These are phyloP conservation scores for Suillus luteus DNA, from an alignment of 768 basidiomycete genomes.

Conservation along the genomic window DNA sequence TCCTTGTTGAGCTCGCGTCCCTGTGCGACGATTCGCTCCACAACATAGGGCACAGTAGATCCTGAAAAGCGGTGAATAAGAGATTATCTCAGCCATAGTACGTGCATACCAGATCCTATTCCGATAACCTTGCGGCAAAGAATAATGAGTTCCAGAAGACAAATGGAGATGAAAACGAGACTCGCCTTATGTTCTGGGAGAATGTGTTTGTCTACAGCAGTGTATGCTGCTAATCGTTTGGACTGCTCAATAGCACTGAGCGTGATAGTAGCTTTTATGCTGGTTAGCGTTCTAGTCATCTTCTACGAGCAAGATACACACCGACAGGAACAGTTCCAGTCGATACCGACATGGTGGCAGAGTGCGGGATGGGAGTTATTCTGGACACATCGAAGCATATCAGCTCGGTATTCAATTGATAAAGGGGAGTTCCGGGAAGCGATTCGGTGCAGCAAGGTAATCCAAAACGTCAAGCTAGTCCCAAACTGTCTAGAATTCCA, in stretches of 20 bases:
- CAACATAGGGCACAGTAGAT: slow-evolving; percentile 95
- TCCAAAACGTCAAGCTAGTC: slow-evolving; percentile 7
- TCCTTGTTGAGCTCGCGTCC: slow-evolving; percentile 72
- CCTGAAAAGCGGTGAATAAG: slow-evolving; percentile 43
- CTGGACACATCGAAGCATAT: slow-evolving; percentile 15
- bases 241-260: slow-evolving; percentile 70
- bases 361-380: slow-evolving; percentile 12
- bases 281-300: slow-evolving; percentile 7
- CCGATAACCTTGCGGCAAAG: slow-evolving; percentile 65
- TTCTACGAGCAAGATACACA: slow-evolving; percentile 12
- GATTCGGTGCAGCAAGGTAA: not conserved
- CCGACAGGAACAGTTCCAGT: slow-evolving; percentile 10
- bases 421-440: slow-evolving; percentile 7
- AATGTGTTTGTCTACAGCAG: slow-evolving; percentile 91
- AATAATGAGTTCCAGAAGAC: slow-evolving; percentile 6
- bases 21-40: slow-evolving; percentile 90
- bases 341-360: slow-evolving; percentile 15
- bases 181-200: slow-evolving; percentile 78
- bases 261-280: slow-evolving; percentile 11
- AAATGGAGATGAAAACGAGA: slow-evolving; percentile 9
- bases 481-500: not conserved
- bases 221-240: slow-evolving; percentile 90
- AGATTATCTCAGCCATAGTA: not conserved
- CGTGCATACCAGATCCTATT: slow-evolving; percentile 71
- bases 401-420: slow-evolving; percentile 9